Evolutionary conservation across 2,329 filamentous ascomycete species (phyloP).

Genomic region (Arthrinium phaeospermum): DNA sequence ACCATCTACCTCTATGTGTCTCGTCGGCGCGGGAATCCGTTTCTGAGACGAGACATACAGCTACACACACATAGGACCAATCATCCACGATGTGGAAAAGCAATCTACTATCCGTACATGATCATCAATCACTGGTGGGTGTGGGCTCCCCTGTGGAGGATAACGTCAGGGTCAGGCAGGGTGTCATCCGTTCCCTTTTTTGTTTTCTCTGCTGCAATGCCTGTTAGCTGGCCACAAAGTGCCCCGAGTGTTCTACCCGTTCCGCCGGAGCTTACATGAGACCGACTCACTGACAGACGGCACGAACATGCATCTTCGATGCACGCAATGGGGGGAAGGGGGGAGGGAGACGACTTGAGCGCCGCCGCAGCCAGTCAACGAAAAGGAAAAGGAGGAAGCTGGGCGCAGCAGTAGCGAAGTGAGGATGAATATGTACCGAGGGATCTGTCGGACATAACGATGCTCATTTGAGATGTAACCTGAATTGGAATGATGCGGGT

Average conservation of each 20-base stretch:
- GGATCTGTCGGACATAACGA: background rate
- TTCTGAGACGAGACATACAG: slow-evolving; percentile 8
- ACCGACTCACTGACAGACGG: background rate
- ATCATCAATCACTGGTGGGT: background rate
- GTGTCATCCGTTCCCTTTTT: background rate
- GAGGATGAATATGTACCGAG: background rate
- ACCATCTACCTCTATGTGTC: slow-evolving; percentile 3
- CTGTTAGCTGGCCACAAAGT: background rate
- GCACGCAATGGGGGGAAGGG: background rate
- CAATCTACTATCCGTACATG: background rate
- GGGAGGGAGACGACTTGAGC: background rate
- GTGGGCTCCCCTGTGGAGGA: background rate
- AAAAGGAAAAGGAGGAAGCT: background rate
- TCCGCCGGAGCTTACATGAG: slow-evolving; percentile 10
- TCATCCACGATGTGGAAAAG: background rate
- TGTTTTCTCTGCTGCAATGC: background rate
- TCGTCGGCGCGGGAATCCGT: background rate
- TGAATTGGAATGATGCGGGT: background rate
- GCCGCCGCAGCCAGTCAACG: background rate
- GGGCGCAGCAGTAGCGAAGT: slow-evolving; percentile 8
- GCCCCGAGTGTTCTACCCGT: slow-evolving; percentile 14
- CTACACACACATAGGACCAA: background rate
- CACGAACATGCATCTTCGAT: background rate
- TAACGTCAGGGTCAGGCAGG: background rate
- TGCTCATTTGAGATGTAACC: background rate